phyloP scores from a whole-genome alignment of 1,284 basidiomycete genomes.

The Melampsora americana region DNA sequence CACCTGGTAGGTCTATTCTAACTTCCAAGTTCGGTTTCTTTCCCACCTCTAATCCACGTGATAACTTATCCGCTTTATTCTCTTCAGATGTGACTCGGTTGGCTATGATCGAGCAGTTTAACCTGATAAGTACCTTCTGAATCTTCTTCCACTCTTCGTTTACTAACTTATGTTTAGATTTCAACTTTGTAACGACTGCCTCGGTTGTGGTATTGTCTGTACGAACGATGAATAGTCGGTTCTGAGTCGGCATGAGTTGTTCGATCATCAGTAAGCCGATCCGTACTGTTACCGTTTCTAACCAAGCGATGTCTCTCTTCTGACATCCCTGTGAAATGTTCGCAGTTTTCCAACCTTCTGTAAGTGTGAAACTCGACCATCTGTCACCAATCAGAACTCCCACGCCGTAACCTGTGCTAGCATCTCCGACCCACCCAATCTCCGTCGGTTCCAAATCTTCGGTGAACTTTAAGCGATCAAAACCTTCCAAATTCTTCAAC shows the following conservation, averaged over 20 bases:
- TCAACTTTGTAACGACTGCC: not conserved
- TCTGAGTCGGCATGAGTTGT: not conserved
- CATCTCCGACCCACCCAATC: conserved; percentile 8
- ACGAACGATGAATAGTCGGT: not conserved
- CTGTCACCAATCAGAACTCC: not conserved
- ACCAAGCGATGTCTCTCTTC: not conserved
- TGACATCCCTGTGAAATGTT: no score
- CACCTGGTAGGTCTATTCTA: no score
- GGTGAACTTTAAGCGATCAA: not conserved
- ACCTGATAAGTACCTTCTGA: not conserved
- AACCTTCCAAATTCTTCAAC: not conserved
- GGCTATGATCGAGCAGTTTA: not conserved
- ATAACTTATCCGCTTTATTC: conserved; percentile 1
- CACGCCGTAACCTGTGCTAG: not conserved
- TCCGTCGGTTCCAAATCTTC: not conserved
- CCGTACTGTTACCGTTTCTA: conserved; percentile 10
- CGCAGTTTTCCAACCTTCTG: not conserved
- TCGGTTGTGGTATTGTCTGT: conserved; percentile 23
- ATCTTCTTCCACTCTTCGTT: conserved; percentile 18
- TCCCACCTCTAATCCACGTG: not conserved
- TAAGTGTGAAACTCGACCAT: not conserved
- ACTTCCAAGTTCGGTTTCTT: no score
- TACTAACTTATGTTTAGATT: not conserved
- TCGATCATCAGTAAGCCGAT: not conserved
- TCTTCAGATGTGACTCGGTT: conserved; percentile 4